Evolutionary conservation across 805 yeast genomes (phyloP).

Genomic region (Kuraishia floccosa): DNA sequence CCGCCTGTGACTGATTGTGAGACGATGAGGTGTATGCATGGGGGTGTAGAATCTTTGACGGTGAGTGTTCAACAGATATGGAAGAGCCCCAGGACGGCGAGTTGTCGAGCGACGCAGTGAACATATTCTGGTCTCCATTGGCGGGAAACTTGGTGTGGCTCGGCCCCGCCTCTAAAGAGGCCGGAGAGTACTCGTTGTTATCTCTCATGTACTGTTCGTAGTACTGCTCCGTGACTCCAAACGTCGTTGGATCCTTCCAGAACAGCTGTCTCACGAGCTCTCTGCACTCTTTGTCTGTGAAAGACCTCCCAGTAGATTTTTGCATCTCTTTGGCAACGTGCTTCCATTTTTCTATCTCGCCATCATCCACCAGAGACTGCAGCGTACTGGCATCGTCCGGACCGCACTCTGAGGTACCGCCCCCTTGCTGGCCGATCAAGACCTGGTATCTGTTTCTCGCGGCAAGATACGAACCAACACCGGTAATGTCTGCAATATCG

Average conservation of each 20-base stretch:
- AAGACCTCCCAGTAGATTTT: conserved; percentile 38
- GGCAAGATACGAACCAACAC: conserved; percentile 56
- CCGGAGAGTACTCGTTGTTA: no score
- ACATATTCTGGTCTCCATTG: no score
- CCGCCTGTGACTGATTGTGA: no score
- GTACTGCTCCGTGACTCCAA: conserved; percentile 44
- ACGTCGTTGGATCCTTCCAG: conserved; percentile 39
- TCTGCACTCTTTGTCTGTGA: conserved; percentile 42
- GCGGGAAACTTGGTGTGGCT: no score
- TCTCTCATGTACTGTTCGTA: no score
- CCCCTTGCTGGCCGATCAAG: conserved; percentile 74
- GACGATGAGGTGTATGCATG: no score
- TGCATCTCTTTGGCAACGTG: conserved; percentile 52
- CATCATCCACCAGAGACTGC: conserved; percentile 48
- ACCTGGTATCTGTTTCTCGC: conserved; percentile 75
- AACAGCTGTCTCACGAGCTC: conserved; percentile 42
- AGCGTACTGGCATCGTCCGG: conserved; percentile 39
- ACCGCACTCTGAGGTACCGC: conserved; percentile 56
- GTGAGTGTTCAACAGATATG: no score
- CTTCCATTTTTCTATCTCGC: conserved; percentile 61
- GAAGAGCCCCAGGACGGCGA: no score
- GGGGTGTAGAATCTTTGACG: no score
- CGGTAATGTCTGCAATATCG: conserved; percentile 56
- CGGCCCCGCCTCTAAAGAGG: no score
- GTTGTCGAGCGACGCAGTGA: no score